phyloP scores from a whole-genome alignment of 139 green algal genomes.

The Edaphochlamys debaryana region DNA sequence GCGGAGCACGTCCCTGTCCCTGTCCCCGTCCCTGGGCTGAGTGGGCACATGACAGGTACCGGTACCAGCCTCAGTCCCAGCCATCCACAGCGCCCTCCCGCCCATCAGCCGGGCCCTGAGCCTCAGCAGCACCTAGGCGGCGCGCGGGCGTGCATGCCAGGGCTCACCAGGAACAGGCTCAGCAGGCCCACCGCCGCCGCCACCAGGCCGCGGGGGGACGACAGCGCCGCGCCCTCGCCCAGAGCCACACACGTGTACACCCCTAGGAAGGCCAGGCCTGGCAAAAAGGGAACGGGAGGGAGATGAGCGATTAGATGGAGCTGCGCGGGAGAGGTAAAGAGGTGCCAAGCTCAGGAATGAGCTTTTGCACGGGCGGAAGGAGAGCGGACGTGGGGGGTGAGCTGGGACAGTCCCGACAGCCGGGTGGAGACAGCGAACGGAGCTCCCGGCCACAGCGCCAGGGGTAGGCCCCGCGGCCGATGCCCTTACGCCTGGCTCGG shows the following conservation, averaged over 20 bases:
- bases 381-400: too few relatives aligned
- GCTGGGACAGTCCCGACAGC: too few relatives aligned
- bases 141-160: too few relatives aligned
- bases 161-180: slow-evolving; percentile 63
- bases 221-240: neutral
- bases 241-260: slow-evolving; percentile 63
- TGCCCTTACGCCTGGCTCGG: neutral
- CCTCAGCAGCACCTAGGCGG: too few relatives aligned
- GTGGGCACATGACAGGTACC: neutral
- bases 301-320: neutral
- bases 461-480: neutral
- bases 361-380: too few relatives aligned
- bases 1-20: neutral
- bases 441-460: too few relatives aligned
- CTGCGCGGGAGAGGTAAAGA: too few relatives aligned
- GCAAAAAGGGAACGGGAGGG: neutral
- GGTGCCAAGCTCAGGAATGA: too few relatives aligned
- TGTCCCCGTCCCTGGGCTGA: neutral
- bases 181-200: slow-evolving; percentile 11
- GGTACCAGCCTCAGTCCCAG: neutral
- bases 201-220: neutral
- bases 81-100: neutral
- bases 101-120: too few relatives aligned
- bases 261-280: slow-evolving; percentile 74
- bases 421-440: too few relatives aligned